A percentile compares a stretch with the other conserved stretches of the same genome.
phyloP scores from a whole-genome alignment of 192 early-diverging fungal species.

The Entomortierella beljakovae region DNA sequence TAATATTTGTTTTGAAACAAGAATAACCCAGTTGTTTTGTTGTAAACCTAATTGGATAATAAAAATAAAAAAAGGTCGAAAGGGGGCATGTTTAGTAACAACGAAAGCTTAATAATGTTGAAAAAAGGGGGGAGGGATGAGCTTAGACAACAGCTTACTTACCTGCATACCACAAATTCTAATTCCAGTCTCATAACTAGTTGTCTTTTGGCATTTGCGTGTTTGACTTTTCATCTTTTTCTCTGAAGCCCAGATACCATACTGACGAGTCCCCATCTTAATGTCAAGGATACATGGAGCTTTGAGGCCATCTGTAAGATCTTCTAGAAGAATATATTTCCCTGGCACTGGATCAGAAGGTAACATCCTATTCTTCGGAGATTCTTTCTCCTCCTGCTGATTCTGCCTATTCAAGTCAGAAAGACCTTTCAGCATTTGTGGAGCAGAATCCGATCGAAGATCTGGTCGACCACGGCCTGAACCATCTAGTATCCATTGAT shows the following conservation, averaged over 20 bases:
- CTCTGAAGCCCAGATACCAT: conserved; percentile 87
- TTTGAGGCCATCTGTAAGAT: conserved; percentile 89
- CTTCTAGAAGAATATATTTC: conserved; percentile 95
- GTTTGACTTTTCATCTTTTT: conserved; percentile 91
- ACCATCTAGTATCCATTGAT: conserved; percentile 47
- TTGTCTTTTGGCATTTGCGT: conserved; percentile 92
- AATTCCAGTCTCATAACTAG: conserved; percentile 92
- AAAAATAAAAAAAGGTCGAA: background rate
- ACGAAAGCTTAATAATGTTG: too few species aligned
- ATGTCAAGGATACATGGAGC: conserved; percentile 96
- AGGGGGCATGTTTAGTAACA: background rate
- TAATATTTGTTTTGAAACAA: conserved; percentile 96
- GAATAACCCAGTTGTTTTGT: conserved; percentile 75
- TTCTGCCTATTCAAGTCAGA: conserved; percentile 46
- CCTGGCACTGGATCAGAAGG: conserved; percentile 53
- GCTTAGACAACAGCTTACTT: conserved; percentile 1
- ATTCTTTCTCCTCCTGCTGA: conserved; percentile 51
- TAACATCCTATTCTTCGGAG: conserved; percentile 39
- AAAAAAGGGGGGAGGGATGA: too few species aligned
- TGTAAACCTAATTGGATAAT: conserved; percentile 76
- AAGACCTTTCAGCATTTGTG: conserved; percentile 19
- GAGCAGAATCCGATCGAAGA: conserved; percentile 13
- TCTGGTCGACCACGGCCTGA: conserved; percentile 10
- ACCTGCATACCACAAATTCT: conserved; percentile 99
- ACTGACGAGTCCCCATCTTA: conserved; percentile 99